Evolutionary conservation across 306 rosid species (phyloP).

Genomic region (Rosa persica): DNA sequence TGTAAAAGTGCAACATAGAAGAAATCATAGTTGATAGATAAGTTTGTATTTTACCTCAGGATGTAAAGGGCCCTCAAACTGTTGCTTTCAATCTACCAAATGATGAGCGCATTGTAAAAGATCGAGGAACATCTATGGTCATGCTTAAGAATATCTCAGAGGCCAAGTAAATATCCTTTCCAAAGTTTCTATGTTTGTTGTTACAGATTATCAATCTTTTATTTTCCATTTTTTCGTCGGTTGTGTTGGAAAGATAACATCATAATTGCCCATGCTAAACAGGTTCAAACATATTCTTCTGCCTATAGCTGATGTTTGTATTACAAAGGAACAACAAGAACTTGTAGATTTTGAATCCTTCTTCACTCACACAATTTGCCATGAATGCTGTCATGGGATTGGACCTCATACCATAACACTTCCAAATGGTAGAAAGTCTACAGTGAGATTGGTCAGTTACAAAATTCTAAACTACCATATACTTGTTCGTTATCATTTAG

Average conservation of each 20-base stretch:
- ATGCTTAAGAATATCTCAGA: constrained; percentile 96
- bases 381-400: constrained; percentile 98
- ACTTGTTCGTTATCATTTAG: constrained; percentile 12
- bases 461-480: constrained; percentile 9
- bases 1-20: neutral
- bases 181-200: constrained; percentile 22
- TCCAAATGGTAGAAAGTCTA: constrained; percentile 82
- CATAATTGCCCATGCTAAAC: constrained; percentile 30
- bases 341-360: constrained; percentile 89
- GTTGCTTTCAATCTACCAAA: constrained; percentile 96
- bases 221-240: constrained; percentile 13
- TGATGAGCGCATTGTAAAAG: constrained; percentile 86
- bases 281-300: constrained; percentile 88
- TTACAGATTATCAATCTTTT: constrained; percentile 14
- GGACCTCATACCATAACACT: constrained; percentile 92
- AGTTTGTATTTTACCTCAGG: constrained; percentile 49
- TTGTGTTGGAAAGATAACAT: constrained; percentile 15
- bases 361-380: constrained; percentile 94
- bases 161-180: constrained; percentile 67
- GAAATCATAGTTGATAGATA: neutral
- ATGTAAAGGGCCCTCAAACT: constrained; percentile 95
- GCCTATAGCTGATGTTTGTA: constrained; percentile 77
- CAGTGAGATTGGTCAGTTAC: constrained; percentile 87
- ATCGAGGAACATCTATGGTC: constrained; percentile 92
- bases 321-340: constrained; percentile 66